Evolutionary conservation across 164 flowering plant species (phyloP), one percentile per base, ranked within the genome.

Genomic region (Dillenia suffruticosa): DNA sequence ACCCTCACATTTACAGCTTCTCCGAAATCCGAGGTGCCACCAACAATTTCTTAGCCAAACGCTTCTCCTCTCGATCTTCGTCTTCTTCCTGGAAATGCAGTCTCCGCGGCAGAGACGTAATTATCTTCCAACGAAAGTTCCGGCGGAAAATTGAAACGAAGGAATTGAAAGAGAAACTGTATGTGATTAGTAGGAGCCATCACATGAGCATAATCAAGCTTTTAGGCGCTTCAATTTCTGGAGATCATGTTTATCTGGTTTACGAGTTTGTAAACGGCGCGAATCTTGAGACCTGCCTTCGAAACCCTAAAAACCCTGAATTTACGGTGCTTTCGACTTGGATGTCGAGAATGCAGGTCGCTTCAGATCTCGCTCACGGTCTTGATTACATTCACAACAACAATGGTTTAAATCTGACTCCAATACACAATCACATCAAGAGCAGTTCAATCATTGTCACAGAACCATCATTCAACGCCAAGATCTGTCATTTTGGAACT

Each of bases 401-500:
- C 59, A 73, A 82, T 1, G 90, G 92, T 1, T 54, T 77, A 44
- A 55, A 64, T 24, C 26, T 67, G 8, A 49, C n/a, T 12, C 67
- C 74, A 54, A 82, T 89, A 9, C 96, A 91, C 63, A 88, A 88
- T 58, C 85, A 82, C 68, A 77, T 94, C 71, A 82, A 83, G 70
- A 76, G 83, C 68, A 72, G 82, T 24, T 75, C 81, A 65, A 65
- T 94, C n/a, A 63, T 89, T 48, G 78, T 91, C 57, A 68, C 84
- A 12, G 93, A 85, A 43, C 91, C 84, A 0, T 64, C 73, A 9
- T 73, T 80, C 59, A 74, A 71, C 52, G 96, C 89, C 9, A 81
- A 75, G 73, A 80, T 91, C 56, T 87, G 92, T 67, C 97, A 91
- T 61, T 89, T 89, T 70, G 97, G 96, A 10, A 74, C 90, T 2